Evolutionary conservation across 1,284 basidiomycete species (phyloP), one percentile per base, ranked within the genome.

Genomic region (Pyrrhoderma noxium): DNA sequence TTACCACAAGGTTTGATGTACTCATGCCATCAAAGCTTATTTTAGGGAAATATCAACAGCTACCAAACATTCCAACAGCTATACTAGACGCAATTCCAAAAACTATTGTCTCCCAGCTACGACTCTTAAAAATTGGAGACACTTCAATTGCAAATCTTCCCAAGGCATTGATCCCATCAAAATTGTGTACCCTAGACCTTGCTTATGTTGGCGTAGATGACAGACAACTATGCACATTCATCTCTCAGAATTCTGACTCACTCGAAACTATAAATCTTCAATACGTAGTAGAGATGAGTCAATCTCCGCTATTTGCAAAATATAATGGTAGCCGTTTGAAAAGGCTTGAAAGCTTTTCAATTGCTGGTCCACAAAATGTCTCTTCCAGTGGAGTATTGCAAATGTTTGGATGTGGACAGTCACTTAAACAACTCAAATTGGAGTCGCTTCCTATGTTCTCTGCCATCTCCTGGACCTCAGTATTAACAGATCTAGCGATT

Each of bases 11-110:
- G 14, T 45, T 9, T 27, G 7, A n/a, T 13, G 19, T 14, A 23
- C 25, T 23, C 11, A n/a, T 43, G 9, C 25, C 11, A 18, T 49
- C 8, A 45, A 22, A 56, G 54, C 14, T 52, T 14, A 43, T 52
- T 31, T 42, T 56, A 2, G 54, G 54, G 31, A 36, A 41, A 35
- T 55, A 47, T 40, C 35, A 47, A 23, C 46, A 56, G 23, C 45
- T 40, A 40, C 14, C 45, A 18, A 43, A 45, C 22, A 35, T 49
- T 36, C 35, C 49, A 25, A 22, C 23, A 11, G 48, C 51, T 13
- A 34, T 56, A 27, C 14, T 56, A n/a, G 42, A 34, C 0, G 35
- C 9, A 14, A 18, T 56, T 16, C 46, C 50, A 7, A 7, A 13
- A 16, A 19, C 25, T 1, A 41, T 40, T 14, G 7, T 52, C 13